Evolutionary conservation across 2,329 filamentous ascomycete species (phyloP).

Genomic region (Dactylella cylindrospora): DNA sequence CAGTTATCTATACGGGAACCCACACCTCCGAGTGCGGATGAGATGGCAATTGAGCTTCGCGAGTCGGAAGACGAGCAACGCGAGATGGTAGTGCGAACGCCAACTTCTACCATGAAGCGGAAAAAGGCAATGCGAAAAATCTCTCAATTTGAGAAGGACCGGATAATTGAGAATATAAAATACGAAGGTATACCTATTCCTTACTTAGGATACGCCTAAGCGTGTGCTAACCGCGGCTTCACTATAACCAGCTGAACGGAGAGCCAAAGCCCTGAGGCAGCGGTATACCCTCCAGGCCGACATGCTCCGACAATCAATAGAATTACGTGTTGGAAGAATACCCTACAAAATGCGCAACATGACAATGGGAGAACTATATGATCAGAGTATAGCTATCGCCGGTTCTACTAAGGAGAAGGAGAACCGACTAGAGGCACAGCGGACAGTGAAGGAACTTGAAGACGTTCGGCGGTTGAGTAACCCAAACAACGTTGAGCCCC

Average conservation of each 20-base stretch:
- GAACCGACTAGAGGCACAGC: slow-evolving; percentile 10
- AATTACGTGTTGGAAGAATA: slow-evolving; percentile 32
- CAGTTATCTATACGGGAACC: slow-evolving; percentile 33
- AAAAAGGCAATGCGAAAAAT: slow-evolving; percentile 18
- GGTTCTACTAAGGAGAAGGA: slow-evolving; percentile 10
- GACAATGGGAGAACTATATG: slow-evolving; percentile 39
- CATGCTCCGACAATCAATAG: slow-evolving; percentile 33
- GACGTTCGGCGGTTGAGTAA: slow-evolving; percentile 31
- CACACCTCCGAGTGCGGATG: slow-evolving; percentile 19
- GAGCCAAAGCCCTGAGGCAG: slow-evolving; percentile 29
- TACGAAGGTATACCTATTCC: slow-evolving; percentile 19
- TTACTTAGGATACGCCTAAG: neutral
- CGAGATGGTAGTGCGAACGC: slow-evolving; percentile 18
- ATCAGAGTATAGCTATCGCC: slow-evolving; percentile 14
- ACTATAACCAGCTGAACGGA: slow-evolving; percentile 16
- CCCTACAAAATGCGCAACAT: slow-evolving; percentile 42
- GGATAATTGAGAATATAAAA: slow-evolving; percentile 39
- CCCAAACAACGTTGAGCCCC: neutral
- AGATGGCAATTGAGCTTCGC: slow-evolving; percentile 12
- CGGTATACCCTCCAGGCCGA: slow-evolving; percentile 39
- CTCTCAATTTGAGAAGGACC: slow-evolving; percentile 41
- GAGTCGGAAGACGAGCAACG: neutral
- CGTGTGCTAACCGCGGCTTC: neutral
- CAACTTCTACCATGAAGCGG: slow-evolving; percentile 16
- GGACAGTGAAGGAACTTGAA: slow-evolving; percentile 24